These are phyloP conservation scores for Trichoderma sp. DNA, from an alignment of 2,329 filamentous ascomycete genomes.

Conservation along the genomic window DNA sequence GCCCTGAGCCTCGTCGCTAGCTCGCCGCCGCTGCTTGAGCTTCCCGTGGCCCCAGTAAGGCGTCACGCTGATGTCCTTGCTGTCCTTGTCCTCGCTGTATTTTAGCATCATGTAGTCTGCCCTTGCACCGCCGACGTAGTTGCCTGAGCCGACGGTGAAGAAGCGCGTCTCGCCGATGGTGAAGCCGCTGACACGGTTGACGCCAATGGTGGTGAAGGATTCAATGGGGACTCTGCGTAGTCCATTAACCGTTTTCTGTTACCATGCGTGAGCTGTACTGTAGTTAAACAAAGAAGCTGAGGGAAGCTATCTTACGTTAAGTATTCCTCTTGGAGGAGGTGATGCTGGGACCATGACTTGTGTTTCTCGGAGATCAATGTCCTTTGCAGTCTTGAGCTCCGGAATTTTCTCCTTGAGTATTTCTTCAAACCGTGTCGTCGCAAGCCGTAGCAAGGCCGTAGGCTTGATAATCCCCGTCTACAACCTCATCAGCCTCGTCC, in stretches of 20 bases:
- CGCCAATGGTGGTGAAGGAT: conserved; percentile 23
- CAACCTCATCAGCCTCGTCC: not conserved
- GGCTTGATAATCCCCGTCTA: conserved; percentile 20
- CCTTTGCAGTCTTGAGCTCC: not conserved
- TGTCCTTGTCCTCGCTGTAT: not conserved
- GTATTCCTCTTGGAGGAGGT: conserved; percentile 21
- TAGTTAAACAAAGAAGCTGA: not conserved
- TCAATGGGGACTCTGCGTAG: conserved; percentile 27
- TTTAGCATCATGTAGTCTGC: conserved; percentile 19
- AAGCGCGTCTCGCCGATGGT: conserved; percentile 23
- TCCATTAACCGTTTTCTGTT: conserved; percentile 28
- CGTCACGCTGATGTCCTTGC: not conserved
- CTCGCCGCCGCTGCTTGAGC: conserved; percentile 43
- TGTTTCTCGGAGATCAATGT: conserved; percentile 18
- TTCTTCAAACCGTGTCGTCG: conserved; percentile 17
- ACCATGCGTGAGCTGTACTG: not conserved
- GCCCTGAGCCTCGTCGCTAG: not conserved
- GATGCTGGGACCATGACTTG: conserved; percentile 19
- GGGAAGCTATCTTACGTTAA: conserved; percentile 22
- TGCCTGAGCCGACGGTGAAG: conserved; percentile 26
- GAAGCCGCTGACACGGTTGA: not conserved
- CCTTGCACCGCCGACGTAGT: conserved; percentile 23
- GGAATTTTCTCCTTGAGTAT: conserved; percentile 13
- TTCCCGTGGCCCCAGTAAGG: conserved; percentile 17
- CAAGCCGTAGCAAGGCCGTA: conserved; percentile 19